Percentiles rank a stretch among this genome's conserved stretches.
Evolutionary conservation across 768 basidiomycete species (phyloP).

Genomic region (Termitomyces sp.): DNA sequence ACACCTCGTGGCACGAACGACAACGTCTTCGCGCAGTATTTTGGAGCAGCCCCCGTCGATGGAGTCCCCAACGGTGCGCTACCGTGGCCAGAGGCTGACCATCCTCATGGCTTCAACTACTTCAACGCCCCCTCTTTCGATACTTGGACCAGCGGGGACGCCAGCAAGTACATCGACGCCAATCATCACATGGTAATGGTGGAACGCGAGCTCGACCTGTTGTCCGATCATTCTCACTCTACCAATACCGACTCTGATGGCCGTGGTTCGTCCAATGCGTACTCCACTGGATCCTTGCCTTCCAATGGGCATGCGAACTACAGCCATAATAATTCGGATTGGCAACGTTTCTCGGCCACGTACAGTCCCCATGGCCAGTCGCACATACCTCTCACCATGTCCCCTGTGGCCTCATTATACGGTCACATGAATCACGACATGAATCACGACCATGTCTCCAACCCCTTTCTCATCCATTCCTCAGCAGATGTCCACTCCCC

Average conservation of each 20-base stretch:
- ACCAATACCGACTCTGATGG: slow-evolving; percentile 12
- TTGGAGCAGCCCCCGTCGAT: not conserved
- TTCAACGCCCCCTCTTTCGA: slow-evolving; percentile 4
- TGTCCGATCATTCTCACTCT: slow-evolving; percentile 14
- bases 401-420: not conserved
- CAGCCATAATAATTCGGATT: slow-evolving; percentile 2
- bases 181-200: slow-evolving; percentile 10
- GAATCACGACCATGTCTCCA: not conserved
- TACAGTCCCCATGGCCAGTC: slow-evolving; percentile 8
- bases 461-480: slow-evolving; percentile 1
- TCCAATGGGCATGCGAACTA: slow-evolving; percentile 4
- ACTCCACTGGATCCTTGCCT: slow-evolving; percentile 5
- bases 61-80: not conserved
- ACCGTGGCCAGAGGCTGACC: slow-evolving; percentile 14
- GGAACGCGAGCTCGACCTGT: slow-evolving; percentile 12
- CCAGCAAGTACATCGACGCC: slow-evolving; percentile 7
- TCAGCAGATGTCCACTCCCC: slow-evolving; percentile 1
- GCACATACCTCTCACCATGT: slow-evolving; percentile 6
- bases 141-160: slow-evolving; percentile 7
- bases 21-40: slow-evolving; percentile 7
- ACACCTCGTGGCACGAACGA: slow-evolving; percentile 10
- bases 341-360: slow-evolving; percentile 4
- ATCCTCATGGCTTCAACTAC: not conserved
- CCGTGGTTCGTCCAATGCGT: slow-evolving; percentile 12
- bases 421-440: slow-evolving; percentile 4